These are phyloP conservation scores for Russula sp. DNA, from an alignment of 768 basidiomycete genomes.

Conservation along the genomic window DNA sequence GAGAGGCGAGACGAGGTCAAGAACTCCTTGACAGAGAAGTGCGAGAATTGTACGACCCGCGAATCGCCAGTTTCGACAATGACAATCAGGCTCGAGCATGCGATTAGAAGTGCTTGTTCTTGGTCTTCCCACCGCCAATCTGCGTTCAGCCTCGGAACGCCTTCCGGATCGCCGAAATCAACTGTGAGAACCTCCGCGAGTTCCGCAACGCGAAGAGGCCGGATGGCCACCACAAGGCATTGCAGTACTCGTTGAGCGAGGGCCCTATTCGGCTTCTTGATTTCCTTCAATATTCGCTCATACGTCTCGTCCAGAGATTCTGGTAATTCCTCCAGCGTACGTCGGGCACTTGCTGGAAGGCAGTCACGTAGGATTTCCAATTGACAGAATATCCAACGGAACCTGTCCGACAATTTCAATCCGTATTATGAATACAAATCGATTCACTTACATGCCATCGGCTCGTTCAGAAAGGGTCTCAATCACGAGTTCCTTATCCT, in stretches of 20 bases:
- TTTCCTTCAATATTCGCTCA: neutral
- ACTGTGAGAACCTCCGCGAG: neutral
- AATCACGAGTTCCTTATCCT: neutral
- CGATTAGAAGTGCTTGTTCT: neutral
- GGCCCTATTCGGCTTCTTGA: neutral
- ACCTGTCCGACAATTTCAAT: neutral
- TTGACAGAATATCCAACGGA: neutral
- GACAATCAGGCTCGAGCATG: neutral
- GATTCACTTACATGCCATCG: neutral
- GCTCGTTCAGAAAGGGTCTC: neutral
- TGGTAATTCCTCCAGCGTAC: neutral
- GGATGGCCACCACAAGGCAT: neutral
- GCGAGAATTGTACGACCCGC: neutral
- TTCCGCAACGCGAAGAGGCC: slow-evolving; percentile 3
- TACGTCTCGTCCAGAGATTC: slow-evolving; percentile 6
- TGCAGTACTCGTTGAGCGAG: neutral
- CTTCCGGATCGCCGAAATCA: neutral
- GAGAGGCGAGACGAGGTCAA: slow-evolving; percentile 1
- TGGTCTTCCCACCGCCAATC: neutral
- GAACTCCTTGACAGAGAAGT: neutral
- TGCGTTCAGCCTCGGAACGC: neutral
- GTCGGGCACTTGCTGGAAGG: neutral
- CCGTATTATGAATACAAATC: neutral
- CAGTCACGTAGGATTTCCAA: neutral
- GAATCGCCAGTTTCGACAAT: neutral